Evolutionary conservation across 305 asterid genomes (phyloP), one percentile per base, ranked within the genome.

Genomic region (Rubia tinctorum): DNA sequence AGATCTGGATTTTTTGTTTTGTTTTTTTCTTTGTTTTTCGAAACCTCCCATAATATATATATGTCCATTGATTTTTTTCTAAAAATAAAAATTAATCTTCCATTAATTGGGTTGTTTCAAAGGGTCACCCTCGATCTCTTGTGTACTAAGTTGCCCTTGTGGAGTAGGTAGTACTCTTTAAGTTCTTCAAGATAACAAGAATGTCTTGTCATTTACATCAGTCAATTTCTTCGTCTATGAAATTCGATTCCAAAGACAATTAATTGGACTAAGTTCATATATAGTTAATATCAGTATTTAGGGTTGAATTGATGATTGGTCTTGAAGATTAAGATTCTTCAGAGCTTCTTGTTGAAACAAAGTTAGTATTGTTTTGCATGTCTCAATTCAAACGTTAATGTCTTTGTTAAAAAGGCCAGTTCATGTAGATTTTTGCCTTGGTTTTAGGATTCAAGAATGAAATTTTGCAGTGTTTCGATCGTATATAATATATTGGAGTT

Each of bases 61-160:
- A 30, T 30, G 34, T 30, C 34, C 34, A 30, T 30, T 30, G 34
- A 30, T 45, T 40, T n/a, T 27, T 8, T 1, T 14, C 73, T 49
- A 10, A 61, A 45, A 25, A 8, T 59, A 30, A 56, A 23, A 60
- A 17, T n/a, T 5, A 53, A 55, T 55, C 61, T 0, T 25, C 13
- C 49, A 30, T 30, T 30, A 1, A 30, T 30, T 30, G 34, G 34
- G 34, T 30, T 2, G 14, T 47, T 4, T 12, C 53, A 47, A 47
- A 4, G 67, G 60, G 49, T 60, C 60, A 44, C 61, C 37, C 22
- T 51, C 58, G 58, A 51, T n/a, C 27, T 64, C 70, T 63, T 49
- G 59, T 71, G 42, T 30, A 64, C 71, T n/a, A 64, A 64, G 53
- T 62, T 44, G 25, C 69, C 62, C 27, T 73, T 45, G 56, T 63